Conservation (phyloP, 164 flowering plant genomes). For the Berberis thunbergii region DNA sequence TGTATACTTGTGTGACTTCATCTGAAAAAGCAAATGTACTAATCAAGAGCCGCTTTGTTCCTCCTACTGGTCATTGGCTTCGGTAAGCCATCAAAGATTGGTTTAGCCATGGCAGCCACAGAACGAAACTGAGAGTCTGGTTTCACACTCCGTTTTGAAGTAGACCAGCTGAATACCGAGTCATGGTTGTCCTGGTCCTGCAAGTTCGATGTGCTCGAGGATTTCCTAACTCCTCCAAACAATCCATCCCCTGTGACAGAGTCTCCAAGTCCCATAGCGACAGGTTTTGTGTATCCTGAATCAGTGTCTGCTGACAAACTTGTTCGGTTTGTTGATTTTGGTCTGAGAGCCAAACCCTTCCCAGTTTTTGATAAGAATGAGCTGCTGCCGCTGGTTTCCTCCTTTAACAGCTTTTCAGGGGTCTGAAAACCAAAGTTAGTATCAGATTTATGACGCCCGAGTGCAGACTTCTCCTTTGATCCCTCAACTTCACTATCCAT, state of each 20-base stretch:
- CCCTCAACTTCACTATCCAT: slow-evolving; percentile 25
- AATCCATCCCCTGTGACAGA: slow-evolving; percentile 17
- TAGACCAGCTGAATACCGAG: slow-evolving; percentile 40
- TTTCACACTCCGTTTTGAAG: slow-evolving; percentile 59
- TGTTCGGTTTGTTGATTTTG: slow-evolving; percentile 42
- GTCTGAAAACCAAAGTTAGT: slow-evolving; percentile 25
- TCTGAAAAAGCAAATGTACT: not conserved
- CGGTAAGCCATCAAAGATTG: slow-evolving; percentile 77
- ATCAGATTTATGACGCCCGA: slow-evolving; percentile 56
- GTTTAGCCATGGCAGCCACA: slow-evolving; percentile 44
- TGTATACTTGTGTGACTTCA: too few relatives aligned
- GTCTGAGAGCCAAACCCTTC: slow-evolving; percentile 66
- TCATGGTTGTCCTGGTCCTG: slow-evolving; percentile 41
- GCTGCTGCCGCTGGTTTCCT: slow-evolving; percentile 33
- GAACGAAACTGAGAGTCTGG: slow-evolving; percentile 54
- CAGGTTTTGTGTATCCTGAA: slow-evolving; percentile 16
- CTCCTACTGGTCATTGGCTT: slow-evolving; percentile 53
- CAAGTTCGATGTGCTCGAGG: slow-evolving; percentile 72
- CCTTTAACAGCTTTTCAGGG: slow-evolving; percentile 48
- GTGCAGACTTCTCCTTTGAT: slow-evolving; percentile 37
- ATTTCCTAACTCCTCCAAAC: slow-evolving; percentile 49
- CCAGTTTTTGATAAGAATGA: slow-evolving; percentile 50
- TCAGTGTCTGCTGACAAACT: slow-evolving; percentile 31
- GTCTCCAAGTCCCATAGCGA: slow-evolving; percentile 36
- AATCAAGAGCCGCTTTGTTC: slow-evolving; percentile 79